Evolutionary conservation across 1,284 basidiomycete species (phyloP), one percentile per base, ranked within the genome.

Genomic region (Cutaneotrichosporon sp.): DNA sequence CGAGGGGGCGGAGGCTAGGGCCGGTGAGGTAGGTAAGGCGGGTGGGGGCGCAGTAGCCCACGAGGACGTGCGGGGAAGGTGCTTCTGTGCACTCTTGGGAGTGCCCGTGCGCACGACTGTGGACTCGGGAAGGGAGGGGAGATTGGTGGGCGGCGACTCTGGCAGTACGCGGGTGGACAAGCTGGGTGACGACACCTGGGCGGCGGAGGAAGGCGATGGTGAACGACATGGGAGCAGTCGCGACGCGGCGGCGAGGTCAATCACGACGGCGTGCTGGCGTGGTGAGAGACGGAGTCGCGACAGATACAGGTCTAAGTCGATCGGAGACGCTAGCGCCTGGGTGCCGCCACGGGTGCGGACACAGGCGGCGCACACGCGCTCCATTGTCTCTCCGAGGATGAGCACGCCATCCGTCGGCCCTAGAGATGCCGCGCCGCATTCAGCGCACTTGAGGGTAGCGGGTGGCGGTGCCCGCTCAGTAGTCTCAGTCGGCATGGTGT

Each of bases 401-500:
- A 70, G 59, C 11, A 69, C 63, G 14, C 63, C 72, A 34, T 71
- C 67, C 9, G 46, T 52, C 16, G 57, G 66, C 26, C 66, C 60
- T 5, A 64, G 62, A 5, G 52, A 70, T 34, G 55, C 73, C 2
- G 67, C 62, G 14, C 77, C 77, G 65, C 77, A 79, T 26, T 73
- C 51, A 1, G 73, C 64, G 62, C 77, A 79, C 68, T 79, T 79
- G 67, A 75, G 69, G 13, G 60, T 47, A 5, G 62, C 67, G 11
- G 66, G 64, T 13, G 60, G 70, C 52, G 56, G 18, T 52, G 34
- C 38, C 53, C 60, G 40, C 30, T 56, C 42, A 46, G 31, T 13
- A 42, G 75, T 75, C 68, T 78, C 76, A 14, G 76, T 69, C 18
- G 77, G 76, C 76, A 79, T 78, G 36, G 55, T n/a, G 21, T 42